Evolutionary conservation across 192 early-diverging fungal genomes (phyloP).

Genomic region (Coemansia sp.): DNA sequence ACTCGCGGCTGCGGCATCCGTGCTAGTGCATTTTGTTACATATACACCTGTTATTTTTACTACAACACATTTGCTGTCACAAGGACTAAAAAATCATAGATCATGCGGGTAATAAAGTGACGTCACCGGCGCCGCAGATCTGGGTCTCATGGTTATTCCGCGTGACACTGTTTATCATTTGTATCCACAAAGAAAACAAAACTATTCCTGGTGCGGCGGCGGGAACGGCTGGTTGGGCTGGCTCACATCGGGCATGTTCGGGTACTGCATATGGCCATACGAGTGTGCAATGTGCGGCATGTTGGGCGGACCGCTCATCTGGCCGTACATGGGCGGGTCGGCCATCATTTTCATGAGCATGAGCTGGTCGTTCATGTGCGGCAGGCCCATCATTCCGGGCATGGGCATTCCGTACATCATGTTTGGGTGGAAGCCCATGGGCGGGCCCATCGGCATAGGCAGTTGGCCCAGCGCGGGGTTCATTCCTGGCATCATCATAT

Average conservation of each 20-base stretch:
- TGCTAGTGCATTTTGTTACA: slow-evolving; percentile 2
- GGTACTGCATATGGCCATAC: too few relatives aligned
- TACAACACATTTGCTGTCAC: background rate
- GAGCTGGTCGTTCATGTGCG: slow-evolving; percentile 26
- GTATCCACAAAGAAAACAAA: too few relatives aligned
- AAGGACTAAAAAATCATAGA: background rate
- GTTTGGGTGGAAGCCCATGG: slow-evolving; percentile 44
- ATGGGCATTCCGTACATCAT: slow-evolving; percentile 54
- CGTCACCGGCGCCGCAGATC: too few relatives aligned
- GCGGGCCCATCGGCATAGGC: slow-evolving; percentile 15
- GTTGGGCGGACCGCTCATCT: slow-evolving; percentile 14
- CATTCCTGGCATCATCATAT: background rate
- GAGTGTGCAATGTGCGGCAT: slow-evolving; percentile 17
- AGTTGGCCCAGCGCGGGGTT: background rate
- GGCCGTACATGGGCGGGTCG: slow-evolving; percentile 36
- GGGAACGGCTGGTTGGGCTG: background rate
- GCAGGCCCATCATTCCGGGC: slow-evolving; percentile 21
- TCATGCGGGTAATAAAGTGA: too few relatives aligned
- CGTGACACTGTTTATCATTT: too few relatives aligned
- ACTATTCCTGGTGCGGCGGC: background rate
- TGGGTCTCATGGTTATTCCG: too few relatives aligned
- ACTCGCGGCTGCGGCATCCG: slow-evolving; percentile 24
- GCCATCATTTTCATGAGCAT: slow-evolving; percentile 46
- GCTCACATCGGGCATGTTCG: too few relatives aligned
- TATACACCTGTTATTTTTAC: background rate